Percentiles rank a stretch among this genome's conserved stretches.
Evolutionary conservation across 2,329 filamentous ascomycete genomes (phyloP).

Genomic region (Cladosporium sp.): DNA sequence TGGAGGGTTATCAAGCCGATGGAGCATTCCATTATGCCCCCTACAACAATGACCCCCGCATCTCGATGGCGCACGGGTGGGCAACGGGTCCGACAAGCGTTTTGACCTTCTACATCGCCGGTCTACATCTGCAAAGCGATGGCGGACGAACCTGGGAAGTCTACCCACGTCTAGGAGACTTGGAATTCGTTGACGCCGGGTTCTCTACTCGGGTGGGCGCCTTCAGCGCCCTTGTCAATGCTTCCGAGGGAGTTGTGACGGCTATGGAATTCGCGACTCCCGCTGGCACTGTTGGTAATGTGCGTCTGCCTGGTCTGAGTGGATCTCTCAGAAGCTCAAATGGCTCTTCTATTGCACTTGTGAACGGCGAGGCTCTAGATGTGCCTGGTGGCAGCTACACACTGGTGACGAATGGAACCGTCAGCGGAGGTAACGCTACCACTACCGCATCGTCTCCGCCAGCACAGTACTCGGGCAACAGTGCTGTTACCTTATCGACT

Average conservation of each 20-base stretch:
- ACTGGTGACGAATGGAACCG: slow-evolving; percentile 14
- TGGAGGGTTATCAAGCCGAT: slow-evolving; percentile 40
- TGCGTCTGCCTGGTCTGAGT: slow-evolving; percentile 27
- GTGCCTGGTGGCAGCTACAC: slow-evolving; percentile 27
- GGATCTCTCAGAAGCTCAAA: slow-evolving; percentile 40
- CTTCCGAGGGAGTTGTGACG: slow-evolving; percentile 2
- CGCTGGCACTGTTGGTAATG: slow-evolving; percentile 2
- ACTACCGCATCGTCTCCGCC: slow-evolving; percentile 1
- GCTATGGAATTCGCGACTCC: slow-evolving; percentile 9
- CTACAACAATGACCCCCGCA: slow-evolving; percentile 21
- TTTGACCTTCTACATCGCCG: slow-evolving; percentile 40
- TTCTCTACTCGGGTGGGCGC: slow-evolving; percentile 8
- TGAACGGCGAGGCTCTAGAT: slow-evolving; percentile 22
- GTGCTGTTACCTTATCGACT: neutral
- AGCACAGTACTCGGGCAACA: slow-evolving; percentile 4
- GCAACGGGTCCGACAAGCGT: slow-evolving; percentile 38
- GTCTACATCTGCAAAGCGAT: slow-evolving; percentile 35
- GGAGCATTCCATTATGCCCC: slow-evolving; percentile 41
- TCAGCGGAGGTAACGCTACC: neutral
- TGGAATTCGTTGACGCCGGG: slow-evolving; percentile 13
- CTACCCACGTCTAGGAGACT: slow-evolving; percentile 9
- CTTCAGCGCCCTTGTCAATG: slow-evolving; percentile 10
- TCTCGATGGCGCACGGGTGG: slow-evolving; percentile 30
- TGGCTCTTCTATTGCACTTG: slow-evolving; percentile 20
- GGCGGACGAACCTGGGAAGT: slow-evolving; percentile 17